Evolutionary conservation across 306 rosid genomes (phyloP).

Genomic region (Argentina anserina): DNA sequence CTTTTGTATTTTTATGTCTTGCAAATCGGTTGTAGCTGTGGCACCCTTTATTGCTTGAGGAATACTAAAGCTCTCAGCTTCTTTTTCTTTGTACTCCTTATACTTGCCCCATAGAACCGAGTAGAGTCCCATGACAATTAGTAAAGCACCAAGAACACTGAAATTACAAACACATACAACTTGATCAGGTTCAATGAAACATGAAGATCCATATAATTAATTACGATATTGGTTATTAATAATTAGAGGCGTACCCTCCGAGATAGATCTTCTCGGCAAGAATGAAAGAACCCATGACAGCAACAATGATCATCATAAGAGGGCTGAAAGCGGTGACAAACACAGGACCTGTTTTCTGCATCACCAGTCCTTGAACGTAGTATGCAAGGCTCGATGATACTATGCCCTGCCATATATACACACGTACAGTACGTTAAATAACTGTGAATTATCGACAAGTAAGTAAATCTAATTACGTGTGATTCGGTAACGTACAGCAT

Average conservation of each 20-base stretch:
- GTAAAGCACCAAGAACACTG: constrained; percentile 65
- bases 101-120: constrained; percentile 84
- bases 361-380: constrained; percentile 80
- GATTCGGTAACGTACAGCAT: constrained; percentile 47
- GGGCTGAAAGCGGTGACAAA: constrained; percentile 95
- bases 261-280: constrained; percentile 70
- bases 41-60: neutral
- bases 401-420: constrained; percentile 45
- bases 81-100: constrained; percentile 53
- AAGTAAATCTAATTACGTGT: neutral
- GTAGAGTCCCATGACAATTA: constrained; percentile 81
- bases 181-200: neutral
- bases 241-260: constrained; percentile 53
- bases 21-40: neutral
- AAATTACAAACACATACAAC: neutral
- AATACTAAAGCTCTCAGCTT: constrained; percentile 10
- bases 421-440: neutral
- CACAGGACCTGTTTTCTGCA: constrained; percentile 76
- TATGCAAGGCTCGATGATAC: constrained; percentile 78
- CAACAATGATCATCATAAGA: constrained; percentile 86
- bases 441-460: neutral
- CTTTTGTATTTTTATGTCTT: neutral
- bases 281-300: constrained; percentile 72
- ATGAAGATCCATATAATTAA: neutral
- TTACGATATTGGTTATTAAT: neutral